Base-by-base conservation (phyloP, 2,329 filamentous ascomycete species). In the Botryotinia narcissicola region DNA sequence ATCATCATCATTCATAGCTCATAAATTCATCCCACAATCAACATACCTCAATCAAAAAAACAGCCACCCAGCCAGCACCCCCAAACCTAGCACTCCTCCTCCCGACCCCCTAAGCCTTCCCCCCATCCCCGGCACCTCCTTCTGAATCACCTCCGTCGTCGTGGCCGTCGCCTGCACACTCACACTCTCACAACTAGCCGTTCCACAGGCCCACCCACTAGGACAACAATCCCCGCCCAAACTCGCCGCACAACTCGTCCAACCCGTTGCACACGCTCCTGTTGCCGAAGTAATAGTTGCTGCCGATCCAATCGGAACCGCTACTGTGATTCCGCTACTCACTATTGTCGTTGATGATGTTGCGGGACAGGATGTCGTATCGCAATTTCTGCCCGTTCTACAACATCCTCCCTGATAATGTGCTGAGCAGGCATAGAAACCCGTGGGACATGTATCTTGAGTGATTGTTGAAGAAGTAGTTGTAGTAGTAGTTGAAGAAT, bases 361-460 rank as follows among this genome's bases (percentile, higher is more conserved):
- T 0, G 88, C 83, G 0, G 93, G 92, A 79, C 95, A 98, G 10
- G 91, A 93, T 0, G 92, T 93, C 0, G 90, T 92, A 74, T 92
- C 89, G 83, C 95, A 98, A 83, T 97, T 88, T 32, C 95, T 89
- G 2, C 94, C 95, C 0, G 93, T 94, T 73, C 92, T 92, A 83
- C 95, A 98, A 84, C 95, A 98, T 32, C 94, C 94, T 22, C 93
- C 94, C 2, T 87, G 85, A 74, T 95, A 93, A 74, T 90, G 90
- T 2, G 95, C 95, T 3, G 91, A 89, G 82, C 95, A 98, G 69
- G 93, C 91, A 82, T 98, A 98, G 85, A 95, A 98, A 3, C 95
- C 95, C 0, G 91, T 95, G 0, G 95, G 95, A 78, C 95, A 98
- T 78, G 82, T 77, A 7, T 78, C 75, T 60, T 79, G n/a, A 20